Evolutionary conservation across 1,284 basidiomycete genomes (phyloP).

Genomic region (Heliocybe sulcata): DNA sequence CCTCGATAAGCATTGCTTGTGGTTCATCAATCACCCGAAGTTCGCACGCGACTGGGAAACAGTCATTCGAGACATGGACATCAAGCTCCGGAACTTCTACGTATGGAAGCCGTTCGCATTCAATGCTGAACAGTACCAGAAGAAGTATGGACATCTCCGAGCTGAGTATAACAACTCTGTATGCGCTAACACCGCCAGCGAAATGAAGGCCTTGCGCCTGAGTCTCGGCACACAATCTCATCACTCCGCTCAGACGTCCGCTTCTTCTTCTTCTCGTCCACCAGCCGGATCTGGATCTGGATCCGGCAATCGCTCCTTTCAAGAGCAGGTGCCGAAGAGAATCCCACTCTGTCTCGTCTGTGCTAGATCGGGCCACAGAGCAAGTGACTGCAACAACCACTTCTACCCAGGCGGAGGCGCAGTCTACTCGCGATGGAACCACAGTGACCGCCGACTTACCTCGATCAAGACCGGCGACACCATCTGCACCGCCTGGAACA

Average conservation of each 20-base stretch:
- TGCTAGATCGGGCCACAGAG: not conserved
- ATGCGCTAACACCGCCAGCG: not conserved
- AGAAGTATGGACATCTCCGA: too few relatives aligned
- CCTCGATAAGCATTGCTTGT: not conserved
- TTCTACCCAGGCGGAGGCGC: not conserved
- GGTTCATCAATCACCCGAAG: not conserved
- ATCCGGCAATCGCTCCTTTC: not conserved
- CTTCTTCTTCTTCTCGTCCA: too few relatives aligned
- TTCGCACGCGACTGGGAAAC: not conserved
- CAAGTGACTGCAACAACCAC: not conserved
- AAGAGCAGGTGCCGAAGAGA: not conserved
- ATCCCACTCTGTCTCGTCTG: not conserved
- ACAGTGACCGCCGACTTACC: too few relatives aligned
- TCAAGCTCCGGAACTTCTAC: not conserved
- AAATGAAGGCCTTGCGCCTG: too few relatives aligned
- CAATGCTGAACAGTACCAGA: not conserved
- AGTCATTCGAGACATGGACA: too few relatives aligned
- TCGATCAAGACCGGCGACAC: too few relatives aligned
- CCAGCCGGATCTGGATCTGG: not conserved
- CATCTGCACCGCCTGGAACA: not conserved
- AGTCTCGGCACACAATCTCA: too few relatives aligned
- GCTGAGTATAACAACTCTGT: not conserved
- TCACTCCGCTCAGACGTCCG: too few relatives aligned
- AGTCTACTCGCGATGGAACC: not conserved
- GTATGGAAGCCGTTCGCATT: not conserved